Evolutionary conservation across 2,329 filamentous ascomycete genomes (phyloP).

Genomic region (Ophiocordyceps unilateralis): DNA sequence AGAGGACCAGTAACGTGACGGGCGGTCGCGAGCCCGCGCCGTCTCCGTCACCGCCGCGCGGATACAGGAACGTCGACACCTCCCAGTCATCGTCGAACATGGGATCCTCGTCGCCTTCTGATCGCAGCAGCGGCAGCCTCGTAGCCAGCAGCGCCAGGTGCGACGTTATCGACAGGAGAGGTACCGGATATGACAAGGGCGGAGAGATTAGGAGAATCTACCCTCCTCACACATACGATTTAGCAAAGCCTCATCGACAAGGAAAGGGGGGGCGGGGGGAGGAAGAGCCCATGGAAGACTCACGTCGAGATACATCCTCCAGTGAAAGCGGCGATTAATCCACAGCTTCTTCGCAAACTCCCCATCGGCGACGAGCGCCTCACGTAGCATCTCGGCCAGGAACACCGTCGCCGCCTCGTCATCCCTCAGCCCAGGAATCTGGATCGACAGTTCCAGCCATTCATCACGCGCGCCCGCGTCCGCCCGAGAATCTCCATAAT

Average conservation of each 20-base stretch:
- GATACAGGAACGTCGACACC: constrained; percentile 61
- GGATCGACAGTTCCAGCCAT: constrained; percentile 83
- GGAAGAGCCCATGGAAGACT: no score
- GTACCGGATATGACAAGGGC: constrained; percentile 81
- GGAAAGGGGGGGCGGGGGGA: not conserved
- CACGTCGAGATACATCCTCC: constrained; percentile 91
- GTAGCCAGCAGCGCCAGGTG: constrained; percentile 86
- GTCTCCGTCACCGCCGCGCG: constrained; percentile 23
- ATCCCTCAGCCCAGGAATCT: constrained; percentile 80
- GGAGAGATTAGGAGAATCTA: constrained; percentile 88
- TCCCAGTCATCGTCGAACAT: constrained; percentile 98
- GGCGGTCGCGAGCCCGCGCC: constrained; percentile 56
- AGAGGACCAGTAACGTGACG: constrained; percentile 77
- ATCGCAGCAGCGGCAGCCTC: constrained; percentile 67
- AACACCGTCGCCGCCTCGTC: constrained; percentile 85
- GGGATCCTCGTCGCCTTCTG: constrained; percentile 85
- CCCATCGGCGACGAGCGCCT: constrained; percentile 64
- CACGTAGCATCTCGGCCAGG: constrained; percentile 70
- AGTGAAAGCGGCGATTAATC: constrained; percentile 88
- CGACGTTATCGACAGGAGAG: constrained; percentile 78
- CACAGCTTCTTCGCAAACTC: constrained; percentile 54
- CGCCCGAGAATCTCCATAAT: constrained; percentile 22
- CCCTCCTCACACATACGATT: no score
- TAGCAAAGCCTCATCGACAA: no score
- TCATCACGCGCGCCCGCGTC: constrained; percentile 33